These are phyloP conservation scores for Sporormia fimetaria DNA, from an alignment of 495 filamentous ascomycete species.

Conservation along the genomic window DNA sequence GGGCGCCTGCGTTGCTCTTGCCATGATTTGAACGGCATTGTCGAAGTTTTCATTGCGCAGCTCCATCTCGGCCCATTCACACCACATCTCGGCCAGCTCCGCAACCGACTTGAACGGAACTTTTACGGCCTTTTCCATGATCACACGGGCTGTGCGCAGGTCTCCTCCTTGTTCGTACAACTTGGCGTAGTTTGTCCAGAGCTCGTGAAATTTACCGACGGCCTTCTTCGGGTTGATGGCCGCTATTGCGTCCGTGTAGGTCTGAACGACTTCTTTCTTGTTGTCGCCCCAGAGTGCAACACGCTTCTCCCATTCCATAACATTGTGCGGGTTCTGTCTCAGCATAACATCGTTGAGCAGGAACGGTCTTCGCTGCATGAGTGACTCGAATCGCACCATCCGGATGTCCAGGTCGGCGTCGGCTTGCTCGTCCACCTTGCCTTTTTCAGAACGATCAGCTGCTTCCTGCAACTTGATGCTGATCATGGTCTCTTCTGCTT, in stretches of 20 bases:
- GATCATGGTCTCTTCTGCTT: slow-evolving; percentile 96
- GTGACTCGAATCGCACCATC: slow-evolving; percentile 94
- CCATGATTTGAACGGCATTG: slow-evolving; percentile 87
- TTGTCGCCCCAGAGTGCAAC: slow-evolving; percentile 93
- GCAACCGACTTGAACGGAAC: slow-evolving; percentile 92
- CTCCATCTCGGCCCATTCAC: slow-evolving; percentile 98
- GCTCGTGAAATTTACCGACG: slow-evolving; percentile 81
- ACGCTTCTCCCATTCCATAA: slow-evolving; percentile 93
- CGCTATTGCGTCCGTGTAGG: slow-evolving; percentile 88
- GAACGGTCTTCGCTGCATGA: slow-evolving; percentile 96
- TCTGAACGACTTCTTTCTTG: slow-evolving; percentile 79
- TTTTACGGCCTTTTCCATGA: slow-evolving; percentile 96
- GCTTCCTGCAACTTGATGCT: slow-evolving; percentile 81
- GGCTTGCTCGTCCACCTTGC: slow-evolving; percentile 67
- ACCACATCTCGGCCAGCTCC: slow-evolving; percentile 96
- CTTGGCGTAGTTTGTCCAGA: slow-evolving; percentile 97
- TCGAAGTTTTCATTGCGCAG: slow-evolving; percentile 93
- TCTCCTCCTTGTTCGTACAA: slow-evolving; percentile 91
- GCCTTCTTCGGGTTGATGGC: slow-evolving; percentile 92
- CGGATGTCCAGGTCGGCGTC: slow-evolving; percentile 95
- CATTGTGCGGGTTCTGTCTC: slow-evolving; percentile 92
- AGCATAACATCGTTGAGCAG: slow-evolving; percentile 92
- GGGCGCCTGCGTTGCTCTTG: slow-evolving; percentile 87
- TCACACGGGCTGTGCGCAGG: slow-evolving; percentile 70
- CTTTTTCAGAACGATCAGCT: slow-evolving; percentile 69